Conservation (phyloP, 148 eudicot species). For the Fagopyrum tataricum region DNA sequence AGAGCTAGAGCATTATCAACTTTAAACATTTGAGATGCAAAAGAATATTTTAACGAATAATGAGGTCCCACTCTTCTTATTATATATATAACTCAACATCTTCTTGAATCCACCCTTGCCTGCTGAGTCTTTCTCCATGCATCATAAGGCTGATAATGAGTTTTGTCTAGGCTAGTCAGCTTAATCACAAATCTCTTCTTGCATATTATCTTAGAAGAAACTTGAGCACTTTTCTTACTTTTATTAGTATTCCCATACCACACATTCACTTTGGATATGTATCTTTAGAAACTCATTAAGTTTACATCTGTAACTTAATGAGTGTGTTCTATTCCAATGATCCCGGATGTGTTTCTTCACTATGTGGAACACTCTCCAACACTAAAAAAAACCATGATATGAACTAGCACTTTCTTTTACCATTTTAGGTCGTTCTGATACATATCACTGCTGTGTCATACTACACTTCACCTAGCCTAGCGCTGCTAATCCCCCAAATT, state of each 20-base stretch:
- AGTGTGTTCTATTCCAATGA: background rate
- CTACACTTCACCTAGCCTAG: background rate
- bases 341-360: background rate
- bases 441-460: background rate
- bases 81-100: background rate
- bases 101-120: background rate
- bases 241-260: background rate
- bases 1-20: background rate
- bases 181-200: background rate
- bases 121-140: background rate
- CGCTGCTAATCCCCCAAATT: constrained; percentile 1
- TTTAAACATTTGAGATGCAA: background rate
- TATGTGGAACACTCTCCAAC: background rate
- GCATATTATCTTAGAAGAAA: background rate
- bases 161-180: background rate
- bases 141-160: background rate
- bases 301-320: background rate
- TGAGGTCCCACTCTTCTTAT: background rate
- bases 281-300: background rate
- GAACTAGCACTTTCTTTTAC: background rate
- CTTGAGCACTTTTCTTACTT: background rate
- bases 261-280: background rate
- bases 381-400: background rate
- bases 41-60: background rate
- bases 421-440: background rate